Percentiles rank a stretch among this genome's conserved stretches.
Evolutionary conservation across 2,329 filamentous ascomycete species (phyloP).

Genomic region (Botrytis cinerea): DNA sequence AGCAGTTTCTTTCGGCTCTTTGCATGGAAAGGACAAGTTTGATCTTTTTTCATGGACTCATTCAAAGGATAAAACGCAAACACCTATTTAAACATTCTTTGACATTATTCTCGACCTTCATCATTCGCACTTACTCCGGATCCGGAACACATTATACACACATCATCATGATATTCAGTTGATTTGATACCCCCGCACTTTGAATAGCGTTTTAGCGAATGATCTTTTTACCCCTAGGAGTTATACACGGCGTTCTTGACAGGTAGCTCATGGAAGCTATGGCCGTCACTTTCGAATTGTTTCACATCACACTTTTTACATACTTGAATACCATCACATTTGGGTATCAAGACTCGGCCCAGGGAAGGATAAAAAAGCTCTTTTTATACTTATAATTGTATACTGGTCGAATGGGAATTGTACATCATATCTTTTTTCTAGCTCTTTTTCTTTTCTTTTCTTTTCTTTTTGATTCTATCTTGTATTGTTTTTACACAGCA

Average conservation of each 20-base stretch:
- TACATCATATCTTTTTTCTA: conserved; percentile 24
- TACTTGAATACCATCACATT: conserved; percentile 19
- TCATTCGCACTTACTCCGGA: conserved; percentile 18
- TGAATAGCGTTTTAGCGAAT: conserved; percentile 44
- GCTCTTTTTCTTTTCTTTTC: not conserved
- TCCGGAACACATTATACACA: conserved; percentile 21
- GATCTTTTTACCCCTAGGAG: conserved; percentile 29
- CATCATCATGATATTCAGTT: conserved; percentile 32
- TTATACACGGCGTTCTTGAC: conserved; percentile 18
- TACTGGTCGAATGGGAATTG: conserved; percentile 22
- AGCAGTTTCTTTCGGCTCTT: conserved; percentile 29
- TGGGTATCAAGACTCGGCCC: conserved; percentile 13
- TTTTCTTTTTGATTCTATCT: conserved; percentile 12
- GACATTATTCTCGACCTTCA: not conserved
- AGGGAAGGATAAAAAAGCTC: conserved; percentile 14
- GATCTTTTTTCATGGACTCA: conserved; percentile 55
- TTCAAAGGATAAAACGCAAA: conserved; percentile 36
- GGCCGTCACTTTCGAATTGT: conserved; percentile 7
- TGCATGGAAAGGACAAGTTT: conserved; percentile 51
- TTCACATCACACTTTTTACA: conserved; percentile 15
- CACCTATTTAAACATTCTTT: conserved; percentile 20
- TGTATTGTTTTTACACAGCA: conserved; percentile 11
- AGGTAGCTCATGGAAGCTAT: conserved; percentile 2
- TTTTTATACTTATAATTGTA: conserved; percentile 24
- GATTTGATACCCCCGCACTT: conserved; percentile 42